A percentile compares a stretch with the other conserved stretches of the same genome.
Evolutionary conservation across 2,329 filamentous ascomycete genomes (phyloP).

Genomic region (Trichoderma lentiforme): DNA sequence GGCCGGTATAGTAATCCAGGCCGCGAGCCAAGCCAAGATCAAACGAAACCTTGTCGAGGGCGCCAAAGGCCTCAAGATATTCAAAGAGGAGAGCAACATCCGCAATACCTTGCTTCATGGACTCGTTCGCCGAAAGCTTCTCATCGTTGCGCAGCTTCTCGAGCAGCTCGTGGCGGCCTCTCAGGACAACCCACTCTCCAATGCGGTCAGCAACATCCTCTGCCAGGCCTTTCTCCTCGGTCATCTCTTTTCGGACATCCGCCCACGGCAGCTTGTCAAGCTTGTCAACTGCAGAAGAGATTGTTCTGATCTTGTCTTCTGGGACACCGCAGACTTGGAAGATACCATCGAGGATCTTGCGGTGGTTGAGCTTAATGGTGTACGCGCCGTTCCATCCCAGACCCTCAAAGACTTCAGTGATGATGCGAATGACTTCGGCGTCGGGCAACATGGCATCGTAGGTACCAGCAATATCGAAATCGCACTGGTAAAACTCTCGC

Average conservation of each 20-base stretch:
- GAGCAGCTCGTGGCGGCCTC: constrained; percentile 72
- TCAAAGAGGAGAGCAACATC: constrained; percentile 79
- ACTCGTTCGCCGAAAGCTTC: constrained; percentile 65
- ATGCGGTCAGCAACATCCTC: constrained; percentile 79
- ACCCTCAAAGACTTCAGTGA: constrained; percentile 79
- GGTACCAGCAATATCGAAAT: constrained; percentile 87
- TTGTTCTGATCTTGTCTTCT: constrained; percentile 78
- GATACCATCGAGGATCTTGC: constrained; percentile 88
- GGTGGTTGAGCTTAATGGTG: constrained; percentile 92
- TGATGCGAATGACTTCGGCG: constrained; percentile 81
- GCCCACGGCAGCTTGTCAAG: constrained; percentile 89
- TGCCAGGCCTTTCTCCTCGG: constrained; percentile 81
- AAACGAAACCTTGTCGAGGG: constrained; percentile 74
- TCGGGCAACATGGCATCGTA: constrained; percentile 93
- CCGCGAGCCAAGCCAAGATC: constrained; percentile 87
- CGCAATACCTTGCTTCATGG: constrained; percentile 73
- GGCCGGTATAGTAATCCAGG: constrained; percentile 86
- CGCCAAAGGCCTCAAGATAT: constrained; percentile 76
- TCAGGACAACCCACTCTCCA: constrained; percentile 76
- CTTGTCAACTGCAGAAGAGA: constrained; percentile 93
- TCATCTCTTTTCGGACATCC: constrained; percentile 90
- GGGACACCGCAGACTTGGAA: constrained; percentile 91
- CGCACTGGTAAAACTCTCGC: constrained; percentile 96
- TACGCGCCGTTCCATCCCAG: constrained; percentile 71
- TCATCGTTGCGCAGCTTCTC: constrained; percentile 65